Evolutionary conservation across 1,139 yeast genomes (phyloP), one percentile per base, ranked within the genome.

Genomic region (Entelexis paramagnoliae): DNA sequence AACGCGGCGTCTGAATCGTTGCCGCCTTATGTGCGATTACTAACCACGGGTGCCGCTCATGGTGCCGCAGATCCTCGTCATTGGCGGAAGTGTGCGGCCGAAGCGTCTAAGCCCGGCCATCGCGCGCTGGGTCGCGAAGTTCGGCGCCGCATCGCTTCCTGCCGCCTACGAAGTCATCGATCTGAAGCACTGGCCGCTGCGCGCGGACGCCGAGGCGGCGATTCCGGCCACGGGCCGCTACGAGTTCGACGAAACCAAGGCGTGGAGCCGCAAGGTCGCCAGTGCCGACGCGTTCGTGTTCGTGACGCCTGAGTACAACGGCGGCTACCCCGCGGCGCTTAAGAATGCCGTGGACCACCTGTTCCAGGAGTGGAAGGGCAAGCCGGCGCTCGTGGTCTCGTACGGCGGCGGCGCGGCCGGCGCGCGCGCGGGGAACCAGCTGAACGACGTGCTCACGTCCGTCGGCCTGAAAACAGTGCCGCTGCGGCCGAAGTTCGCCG

Each of bases 241-340:
- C 53, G 56, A 51, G 20, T 53, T 55, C 42, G 55, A 53, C 40
- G 50, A 55, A 24, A 53, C 65, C 7, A 53, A 51, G 42, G 47
- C 41, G 19, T 64, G 64, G 64, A 57, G 61, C 33, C 49, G 38
- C 19, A 58, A 55, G 43, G 51, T 65, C 24, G 41, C 48, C 9
- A 34, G 51, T 16, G 59, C 47, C 39, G 60, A 59, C 42, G 68
- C 58, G 4, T 60, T 60, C 53, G 59, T 67, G 16, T 61, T 67
- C 46, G 63, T 68, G 7, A 50, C 64, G n/a, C 70, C 71, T 7
- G 65, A 66, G 52, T 67, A 67, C 57, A 68, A 68, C 51, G 59
- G 66, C 58, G 63, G 68, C 16, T 59, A 59, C 47, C 69, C 71
- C 16, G 68, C 68, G 2, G 58, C 57, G 17, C 55, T 67, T 40